These are phyloP conservation scores for Metschnikowia drakensbergensis DNA, from an alignment of 805 yeast genomes.

Conservation along the genomic window DNA sequence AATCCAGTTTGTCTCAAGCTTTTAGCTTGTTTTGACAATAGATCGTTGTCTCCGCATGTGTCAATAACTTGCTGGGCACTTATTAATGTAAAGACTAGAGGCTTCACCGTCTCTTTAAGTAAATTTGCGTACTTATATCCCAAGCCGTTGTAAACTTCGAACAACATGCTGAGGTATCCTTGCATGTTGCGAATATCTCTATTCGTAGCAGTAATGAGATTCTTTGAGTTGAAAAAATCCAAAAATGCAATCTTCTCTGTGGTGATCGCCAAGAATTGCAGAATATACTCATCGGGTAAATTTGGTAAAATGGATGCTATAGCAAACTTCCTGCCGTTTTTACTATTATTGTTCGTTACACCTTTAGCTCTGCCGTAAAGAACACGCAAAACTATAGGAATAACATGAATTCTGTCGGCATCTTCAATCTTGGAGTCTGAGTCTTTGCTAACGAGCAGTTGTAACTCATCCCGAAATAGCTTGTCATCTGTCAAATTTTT, in stretches of 20 bases:
- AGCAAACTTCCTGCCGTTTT: slow-evolving; percentile 68
- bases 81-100: slow-evolving; percentile 53
- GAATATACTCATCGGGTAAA: slow-evolving; percentile 49
- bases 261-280: slow-evolving; percentile 60
- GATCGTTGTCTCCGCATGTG: slow-evolving; percentile 12
- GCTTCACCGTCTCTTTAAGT: slow-evolving; percentile 49
- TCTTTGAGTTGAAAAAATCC: slow-evolving; percentile 5
- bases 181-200: slow-evolving; percentile 45
- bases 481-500: slow-evolving; percentile 76
- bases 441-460: slow-evolving; percentile 50
- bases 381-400: slow-evolving; percentile 74
- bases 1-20: slow-evolving; percentile 64
- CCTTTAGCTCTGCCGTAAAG: slow-evolving; percentile 83
- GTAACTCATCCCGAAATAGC: slow-evolving; percentile 78
- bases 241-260: slow-evolving; percentile 45
- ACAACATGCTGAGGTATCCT: slow-evolving; percentile 64
- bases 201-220: slow-evolving; percentile 7
- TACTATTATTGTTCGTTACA: slow-evolving; percentile 62
- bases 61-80: slow-evolving; percentile 47
- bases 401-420: slow-evolving; percentile 53
- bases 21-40: slow-evolving; percentile 46
- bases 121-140: slow-evolving; percentile 54
- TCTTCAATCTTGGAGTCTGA: slow-evolving; percentile 55
- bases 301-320: slow-evolving; percentile 61
- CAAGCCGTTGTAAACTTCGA: slow-evolving; percentile 53